phyloP scores from a whole-genome alignment of 805 yeast genomes.

The Candida sithepensis region DNA sequence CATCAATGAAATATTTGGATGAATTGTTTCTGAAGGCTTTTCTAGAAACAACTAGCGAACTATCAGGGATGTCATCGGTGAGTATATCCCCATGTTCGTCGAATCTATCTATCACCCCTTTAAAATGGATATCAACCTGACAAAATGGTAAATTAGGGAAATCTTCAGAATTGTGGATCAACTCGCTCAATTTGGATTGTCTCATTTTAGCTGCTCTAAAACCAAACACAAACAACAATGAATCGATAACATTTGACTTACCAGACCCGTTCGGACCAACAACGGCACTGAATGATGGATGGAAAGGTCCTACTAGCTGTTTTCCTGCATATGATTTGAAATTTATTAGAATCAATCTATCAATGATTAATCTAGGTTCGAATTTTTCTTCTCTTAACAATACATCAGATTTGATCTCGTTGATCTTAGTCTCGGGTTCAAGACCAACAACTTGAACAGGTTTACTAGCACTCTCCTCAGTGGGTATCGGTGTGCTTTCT shows the following conservation, averaged over 20 bases:
- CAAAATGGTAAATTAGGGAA: slow-evolving; percentile 67
- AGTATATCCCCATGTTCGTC: slow-evolving; percentile 24
- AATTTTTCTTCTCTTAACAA: slow-evolving; percentile 7
- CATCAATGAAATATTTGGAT: slow-evolving; percentile 76
- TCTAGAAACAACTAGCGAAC: slow-evolving; percentile 70
- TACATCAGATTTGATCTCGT: neutral
- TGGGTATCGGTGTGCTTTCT: too few species aligned
- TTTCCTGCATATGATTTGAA: slow-evolving; percentile 95
- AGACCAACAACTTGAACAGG: neutral
- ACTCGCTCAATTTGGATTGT: slow-evolving; percentile 86
- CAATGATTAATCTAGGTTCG: slow-evolving; percentile 63
- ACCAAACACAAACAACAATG: slow-evolving; percentile 95
- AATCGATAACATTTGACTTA: slow-evolving; percentile 96
- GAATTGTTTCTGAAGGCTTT: slow-evolving; percentile 73
- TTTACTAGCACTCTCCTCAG: too few species aligned
- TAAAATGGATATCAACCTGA: slow-evolving; percentile 87
- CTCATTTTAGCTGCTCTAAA: slow-evolving; percentile 96
- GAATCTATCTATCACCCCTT: slow-evolving; percentile 59
- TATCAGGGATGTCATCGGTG: slow-evolving; percentile 45
- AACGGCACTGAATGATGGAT: slow-evolving; percentile 90
- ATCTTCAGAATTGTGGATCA: slow-evolving; percentile 85
- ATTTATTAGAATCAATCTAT: slow-evolving; percentile 68
- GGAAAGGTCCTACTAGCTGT: slow-evolving; percentile 93
- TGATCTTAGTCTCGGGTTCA: neutral
- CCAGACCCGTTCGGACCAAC: slow-evolving; percentile 99